Percentiles rank a stretch among this genome's conserved stretches.
Conservation (phyloP, 192 early-diverging fungal species). For the Coemansia sp. region DNA sequence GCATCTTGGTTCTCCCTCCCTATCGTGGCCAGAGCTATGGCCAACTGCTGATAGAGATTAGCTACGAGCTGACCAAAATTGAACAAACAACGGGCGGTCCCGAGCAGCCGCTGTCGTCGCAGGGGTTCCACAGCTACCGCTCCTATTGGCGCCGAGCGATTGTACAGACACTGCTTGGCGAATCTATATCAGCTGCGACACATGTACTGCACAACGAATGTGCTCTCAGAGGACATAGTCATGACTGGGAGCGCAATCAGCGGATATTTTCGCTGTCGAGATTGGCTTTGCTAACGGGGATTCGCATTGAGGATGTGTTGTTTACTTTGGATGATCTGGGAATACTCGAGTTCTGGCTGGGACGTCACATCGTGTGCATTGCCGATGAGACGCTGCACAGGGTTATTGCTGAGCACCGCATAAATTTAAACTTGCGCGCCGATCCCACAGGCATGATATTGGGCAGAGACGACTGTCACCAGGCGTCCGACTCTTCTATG, state of each 20-base stretch:
- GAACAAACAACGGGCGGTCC: constrained; percentile 78
- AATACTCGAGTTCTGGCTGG: constrained; percentile 62
- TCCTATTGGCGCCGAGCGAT: constrained; percentile 83
- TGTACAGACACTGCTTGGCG: constrained; percentile 54
- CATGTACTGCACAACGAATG: constrained; percentile 10
- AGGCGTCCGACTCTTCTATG: constrained; percentile 1
- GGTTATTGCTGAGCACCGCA: constrained; percentile 35
- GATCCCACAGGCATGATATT: constrained; percentile 31
- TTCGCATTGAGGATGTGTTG: constrained; percentile 72
- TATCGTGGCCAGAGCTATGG: constrained; percentile 87
- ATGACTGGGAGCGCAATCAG: constrained; percentile 25
- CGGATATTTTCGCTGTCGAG: constrained; percentile 49
- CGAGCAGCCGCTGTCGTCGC: constrained; percentile 84
- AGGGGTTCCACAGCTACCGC: constrained; percentile 77
- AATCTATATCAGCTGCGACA: constrained; percentile 28
- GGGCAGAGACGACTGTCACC: constrained; percentile 6
- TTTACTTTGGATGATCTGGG: constrained; percentile 64
- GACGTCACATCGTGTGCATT: constrained; percentile 48
- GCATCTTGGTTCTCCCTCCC: constrained; percentile 86
- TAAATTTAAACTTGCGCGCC: constrained; percentile 37
- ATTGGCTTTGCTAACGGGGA: constrained; percentile 63
- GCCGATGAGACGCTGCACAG: constrained; percentile 36
- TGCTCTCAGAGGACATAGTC: constrained; percentile 5
- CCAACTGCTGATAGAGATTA: constrained; percentile 86
- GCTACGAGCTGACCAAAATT: constrained; percentile 81